These are phyloP conservation scores for Fagus crenata DNA, from an alignment of 306 rosid species.

Conservation along the genomic window DNA sequence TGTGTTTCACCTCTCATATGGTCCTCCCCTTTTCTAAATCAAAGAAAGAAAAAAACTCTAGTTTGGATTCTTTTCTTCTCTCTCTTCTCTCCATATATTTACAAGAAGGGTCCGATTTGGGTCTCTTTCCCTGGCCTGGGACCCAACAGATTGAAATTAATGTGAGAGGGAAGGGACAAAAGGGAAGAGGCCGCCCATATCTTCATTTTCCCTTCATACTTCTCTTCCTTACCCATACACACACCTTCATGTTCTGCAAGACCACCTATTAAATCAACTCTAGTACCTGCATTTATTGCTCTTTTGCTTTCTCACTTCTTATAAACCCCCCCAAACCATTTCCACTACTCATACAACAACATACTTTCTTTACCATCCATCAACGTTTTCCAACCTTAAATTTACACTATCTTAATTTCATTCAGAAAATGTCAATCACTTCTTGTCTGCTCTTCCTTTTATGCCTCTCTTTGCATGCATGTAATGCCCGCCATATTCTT, in stretches of 20 bases:
- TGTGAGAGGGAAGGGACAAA: constrained; percentile 38
- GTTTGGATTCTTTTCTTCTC: constrained; percentile 17
- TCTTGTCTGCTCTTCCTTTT: constrained; percentile 45
- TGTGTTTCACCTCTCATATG: constrained; percentile 32
- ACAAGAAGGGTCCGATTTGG: constrained; percentile 27
- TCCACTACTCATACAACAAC: constrained; percentile 17
- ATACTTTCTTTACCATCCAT: background rate
- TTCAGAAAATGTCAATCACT: constrained; percentile 47
- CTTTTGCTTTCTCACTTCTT: constrained; percentile 30
- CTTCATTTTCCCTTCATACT: constrained; percentile 40
- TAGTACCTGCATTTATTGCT: constrained; percentile 55
- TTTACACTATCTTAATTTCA: background rate
- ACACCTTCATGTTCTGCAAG: constrained; percentile 59
- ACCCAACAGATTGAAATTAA: constrained; percentile 45
- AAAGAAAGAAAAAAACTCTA: constrained; percentile 6
- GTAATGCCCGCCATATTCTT: constrained; percentile 44
- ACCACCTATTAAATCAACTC: constrained; percentile 37
- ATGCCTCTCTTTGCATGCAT: constrained; percentile 64
- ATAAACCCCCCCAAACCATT: constrained; percentile 24
- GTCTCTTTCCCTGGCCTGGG: constrained; percentile 49
- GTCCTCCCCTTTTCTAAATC: background rate
- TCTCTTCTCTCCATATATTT: constrained; percentile 23
- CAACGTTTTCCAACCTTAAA: background rate
- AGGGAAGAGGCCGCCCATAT: constrained; percentile 44
- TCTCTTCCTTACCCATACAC: constrained; percentile 43